A percentile compares a stretch with the other conserved stretches of the same genome.
phyloP scores from a whole-genome alignment of 768 basidiomycete genomes.

The Rickenella mellea region DNA sequence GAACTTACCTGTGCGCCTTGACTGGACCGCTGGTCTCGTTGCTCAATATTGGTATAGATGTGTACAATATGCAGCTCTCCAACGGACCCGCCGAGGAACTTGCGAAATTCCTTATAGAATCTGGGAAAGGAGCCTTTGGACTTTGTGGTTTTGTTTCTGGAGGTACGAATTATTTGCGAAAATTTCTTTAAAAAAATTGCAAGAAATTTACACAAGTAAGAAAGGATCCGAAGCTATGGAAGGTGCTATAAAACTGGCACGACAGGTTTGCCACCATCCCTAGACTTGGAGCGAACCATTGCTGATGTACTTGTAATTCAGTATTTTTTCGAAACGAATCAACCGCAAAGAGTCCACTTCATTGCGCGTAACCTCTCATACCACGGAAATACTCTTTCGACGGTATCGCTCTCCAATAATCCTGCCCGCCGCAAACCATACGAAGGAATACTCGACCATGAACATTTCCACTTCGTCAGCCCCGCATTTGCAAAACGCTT shows the following conservation, averaged over 20 bases:
- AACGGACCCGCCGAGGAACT: conserved; percentile 76
- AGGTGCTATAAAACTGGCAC: conserved; percentile 69
- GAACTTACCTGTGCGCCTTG: conserved; percentile 56
- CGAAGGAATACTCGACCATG: conserved; percentile 48
- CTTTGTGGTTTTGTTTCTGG: conserved; percentile 66
- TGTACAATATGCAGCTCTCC: conserved; percentile 80
- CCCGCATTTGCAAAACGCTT: conserved; percentile 84
- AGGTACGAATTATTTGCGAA: conserved; percentile 30
- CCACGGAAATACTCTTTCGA: conserved; percentile 76
- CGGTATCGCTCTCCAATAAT: conserved; percentile 60
- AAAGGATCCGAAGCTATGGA: conserved; percentile 88
- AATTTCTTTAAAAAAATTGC: not conserved
- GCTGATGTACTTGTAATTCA: conserved; percentile 16
- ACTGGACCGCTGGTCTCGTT: not conserved
- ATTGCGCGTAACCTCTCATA: conserved; percentile 73
- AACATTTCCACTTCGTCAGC: conserved; percentile 76
- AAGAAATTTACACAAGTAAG: not conserved
- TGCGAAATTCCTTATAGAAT: conserved; percentile 54
- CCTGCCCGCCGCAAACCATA: conserved; percentile 63
- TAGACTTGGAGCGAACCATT: not conserved
- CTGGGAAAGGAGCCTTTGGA: conserved; percentile 66
- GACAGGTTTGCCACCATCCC: conserved; percentile 42
- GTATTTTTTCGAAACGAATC: conserved; percentile 65
- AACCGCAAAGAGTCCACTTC: conserved; percentile 64
- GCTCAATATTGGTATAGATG: conserved; percentile 39